Conservation (phyloP, 2,329 filamentous ascomycete species). For the Aulographum hederae region DNA sequence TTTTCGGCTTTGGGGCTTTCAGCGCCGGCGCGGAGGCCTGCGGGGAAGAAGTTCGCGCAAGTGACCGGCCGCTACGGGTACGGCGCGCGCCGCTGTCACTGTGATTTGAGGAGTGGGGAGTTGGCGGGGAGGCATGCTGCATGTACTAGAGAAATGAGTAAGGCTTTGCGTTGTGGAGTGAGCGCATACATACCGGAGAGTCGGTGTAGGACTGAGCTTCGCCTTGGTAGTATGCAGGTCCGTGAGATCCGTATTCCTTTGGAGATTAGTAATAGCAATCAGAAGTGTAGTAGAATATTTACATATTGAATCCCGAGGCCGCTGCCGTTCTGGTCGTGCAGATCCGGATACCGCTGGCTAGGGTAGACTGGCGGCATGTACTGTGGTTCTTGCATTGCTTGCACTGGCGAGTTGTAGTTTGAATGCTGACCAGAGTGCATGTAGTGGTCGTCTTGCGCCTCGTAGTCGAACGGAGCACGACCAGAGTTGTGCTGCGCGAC, state of each 20-base stretch:
- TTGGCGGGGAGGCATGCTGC: conserved; percentile 18
- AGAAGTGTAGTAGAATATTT: no score
- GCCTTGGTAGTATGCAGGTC: not conserved
- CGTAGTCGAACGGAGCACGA: conserved; percentile 17
- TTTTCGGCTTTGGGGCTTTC: conserved; percentile 15
- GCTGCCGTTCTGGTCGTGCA: not conserved
- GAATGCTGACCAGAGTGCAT: conserved; percentile 1
- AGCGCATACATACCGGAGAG: not conserved
- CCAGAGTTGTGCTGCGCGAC: conserved; percentile 25
- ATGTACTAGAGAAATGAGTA: no score
- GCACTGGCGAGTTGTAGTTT: not conserved
- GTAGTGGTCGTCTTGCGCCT: conserved; percentile 10
- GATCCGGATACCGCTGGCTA: not conserved
- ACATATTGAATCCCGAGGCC: not conserved
- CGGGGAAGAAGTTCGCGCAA: conserved; percentile 15
- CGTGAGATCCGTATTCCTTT: not conserved
- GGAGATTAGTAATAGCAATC: no score
- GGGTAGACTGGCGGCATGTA: not conserved
- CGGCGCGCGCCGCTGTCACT: conserved; percentile 18
- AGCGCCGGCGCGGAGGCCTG: conserved; percentile 13
- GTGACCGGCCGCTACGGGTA: conserved; percentile 19
- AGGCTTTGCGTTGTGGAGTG: no score
- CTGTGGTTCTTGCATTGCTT: not conserved
- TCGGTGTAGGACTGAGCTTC: conserved; percentile 1
- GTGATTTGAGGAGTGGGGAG: conserved; percentile 22